phyloP scores from a whole-genome alignment of 129 eudicot genomes.

The Logfia minima region DNA sequence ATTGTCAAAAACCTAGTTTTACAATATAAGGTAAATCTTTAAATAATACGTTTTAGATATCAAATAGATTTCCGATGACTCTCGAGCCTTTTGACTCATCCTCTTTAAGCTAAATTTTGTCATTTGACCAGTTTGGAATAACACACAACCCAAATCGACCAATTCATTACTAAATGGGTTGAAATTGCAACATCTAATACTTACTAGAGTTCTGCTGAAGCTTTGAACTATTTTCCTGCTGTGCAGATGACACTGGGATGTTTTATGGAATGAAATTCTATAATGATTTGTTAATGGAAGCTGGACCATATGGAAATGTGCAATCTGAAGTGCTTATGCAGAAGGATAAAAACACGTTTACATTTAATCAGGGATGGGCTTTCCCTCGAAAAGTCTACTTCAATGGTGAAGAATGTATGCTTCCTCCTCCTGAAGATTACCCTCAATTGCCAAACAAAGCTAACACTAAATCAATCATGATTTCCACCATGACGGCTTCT shows the following conservation, averaged over 20 bases:
- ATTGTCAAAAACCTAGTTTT: too few species aligned
- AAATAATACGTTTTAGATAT: background rate
- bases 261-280: constrained; percentile 86
- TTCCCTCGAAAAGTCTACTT: constrained; percentile 82
- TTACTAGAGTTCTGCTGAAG: background rate
- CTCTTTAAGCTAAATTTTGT: background rate
- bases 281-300: constrained; percentile 88
- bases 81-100: background rate
- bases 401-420: constrained; percentile 86
- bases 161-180: background rate
- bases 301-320: constrained; percentile 54
- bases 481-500: constrained; percentile 15
- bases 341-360: constrained; percentile 58
- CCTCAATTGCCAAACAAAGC: constrained; percentile 68
- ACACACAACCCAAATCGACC: background rate
- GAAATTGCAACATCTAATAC: constrained; percentile 1
- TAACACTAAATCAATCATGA: constrained; percentile 7
- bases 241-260: constrained; percentile 89
- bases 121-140: background rate
- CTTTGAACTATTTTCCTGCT: background rate
- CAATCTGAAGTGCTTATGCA: constrained; percentile 43
- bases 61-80: background rate
- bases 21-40: too few species aligned
- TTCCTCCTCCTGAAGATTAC: constrained; percentile 89
- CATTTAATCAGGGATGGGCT: constrained; percentile 88